Evolutionary conservation across 192 early-diverging fungal genomes (phyloP), one percentile per base, ranked within the genome.

Genomic region (Kappamyces sp.): DNA sequence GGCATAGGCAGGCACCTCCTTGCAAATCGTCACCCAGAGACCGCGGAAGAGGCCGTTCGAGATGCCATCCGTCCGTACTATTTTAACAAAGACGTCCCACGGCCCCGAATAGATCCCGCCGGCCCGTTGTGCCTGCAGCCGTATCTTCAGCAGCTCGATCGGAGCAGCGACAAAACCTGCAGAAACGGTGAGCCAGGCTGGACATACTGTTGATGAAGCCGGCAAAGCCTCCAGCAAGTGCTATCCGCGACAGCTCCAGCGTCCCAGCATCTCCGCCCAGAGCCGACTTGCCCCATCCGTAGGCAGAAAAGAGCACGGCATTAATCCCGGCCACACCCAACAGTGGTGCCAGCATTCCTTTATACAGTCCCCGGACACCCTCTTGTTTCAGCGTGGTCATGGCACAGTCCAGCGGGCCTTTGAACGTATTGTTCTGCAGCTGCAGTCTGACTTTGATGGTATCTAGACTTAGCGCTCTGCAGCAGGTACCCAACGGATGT

Each of bases 111-210:
- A 77, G n/a, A 49, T 65, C 2, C 36, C 37, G 47, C 37, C 42
- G 11, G 57, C 40, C 72, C 83, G 88, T 60, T 89, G 89, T 5
- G 84, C 85, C 62, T 94, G 91, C 66, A 92, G 77, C 32, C 85
- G 78, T 59, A 94, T 87, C 61, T 94, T 94, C 33, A 92, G 65
- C 46, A 94, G 68, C 63, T 94, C 91, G 0, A 94, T 90, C 1
- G 91, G 91, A 5, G 87, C 90, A 7, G 89, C 84, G n/a, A 94
- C 61, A 5, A 87, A 63, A 22, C 22, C 22, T 47, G 83, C 81
- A 63, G 91, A 91, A 35, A 91, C 79, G 11, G 75, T 68, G 22
- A 22, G 22, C 22, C 22, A 22, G 22, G 22, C 22, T 22, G 22
- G 22, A 22, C 22, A 22, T 22, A 22, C 22, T 22, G 22, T 22